Percentiles rank a stretch among this genome's conserved stretches.
Conservation (phyloP, 176 grass and related monocot genomes). For the Bonia amplexicaulis region DNA sequence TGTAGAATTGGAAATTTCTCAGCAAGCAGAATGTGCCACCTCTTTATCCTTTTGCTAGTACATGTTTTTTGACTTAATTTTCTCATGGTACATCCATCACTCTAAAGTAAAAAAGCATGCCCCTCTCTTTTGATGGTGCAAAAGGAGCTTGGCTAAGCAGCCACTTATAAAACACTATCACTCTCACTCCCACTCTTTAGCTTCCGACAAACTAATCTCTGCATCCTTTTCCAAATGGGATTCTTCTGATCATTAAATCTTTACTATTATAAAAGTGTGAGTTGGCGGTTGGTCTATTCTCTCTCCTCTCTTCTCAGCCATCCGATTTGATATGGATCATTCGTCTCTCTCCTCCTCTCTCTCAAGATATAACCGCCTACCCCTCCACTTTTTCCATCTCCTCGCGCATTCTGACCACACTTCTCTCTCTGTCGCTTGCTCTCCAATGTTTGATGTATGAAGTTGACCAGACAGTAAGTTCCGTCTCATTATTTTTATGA, state of each 20-base stretch:
- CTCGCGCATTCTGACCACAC: no score
- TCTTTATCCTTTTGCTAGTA: not conserved
- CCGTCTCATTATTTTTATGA: no score
- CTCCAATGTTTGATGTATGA: no score
- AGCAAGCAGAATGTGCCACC: not conserved
- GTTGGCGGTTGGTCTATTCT: no score
- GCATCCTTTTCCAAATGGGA: conserved; percentile 1
- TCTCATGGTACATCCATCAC: conserved; percentile 12
- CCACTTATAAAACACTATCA: not conserved
- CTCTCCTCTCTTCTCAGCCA: no score
- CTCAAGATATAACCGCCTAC: no score
- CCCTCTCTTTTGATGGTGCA: conserved; percentile 9
- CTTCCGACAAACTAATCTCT: not conserved
- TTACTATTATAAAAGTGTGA: no score
- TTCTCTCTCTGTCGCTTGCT: no score
- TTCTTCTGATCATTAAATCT: conserved; percentile 1
- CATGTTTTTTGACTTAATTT: conserved; percentile 31
- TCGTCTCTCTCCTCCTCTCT: no score
- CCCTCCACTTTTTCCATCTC: no score
- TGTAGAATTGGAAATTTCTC: not conserved
- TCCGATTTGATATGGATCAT: no score
- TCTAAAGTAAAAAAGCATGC: conserved; percentile 26
- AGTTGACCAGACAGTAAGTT: no score
- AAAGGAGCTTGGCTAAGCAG: conserved; percentile 44
- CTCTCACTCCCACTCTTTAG: not conserved